A percentile compares a stretch with the other conserved stretches of the same genome.
These are phyloP conservation scores for Vaccinium vitisidaea DNA, from an alignment of 148 eudicot genomes.

Conservation along the genomic window DNA sequence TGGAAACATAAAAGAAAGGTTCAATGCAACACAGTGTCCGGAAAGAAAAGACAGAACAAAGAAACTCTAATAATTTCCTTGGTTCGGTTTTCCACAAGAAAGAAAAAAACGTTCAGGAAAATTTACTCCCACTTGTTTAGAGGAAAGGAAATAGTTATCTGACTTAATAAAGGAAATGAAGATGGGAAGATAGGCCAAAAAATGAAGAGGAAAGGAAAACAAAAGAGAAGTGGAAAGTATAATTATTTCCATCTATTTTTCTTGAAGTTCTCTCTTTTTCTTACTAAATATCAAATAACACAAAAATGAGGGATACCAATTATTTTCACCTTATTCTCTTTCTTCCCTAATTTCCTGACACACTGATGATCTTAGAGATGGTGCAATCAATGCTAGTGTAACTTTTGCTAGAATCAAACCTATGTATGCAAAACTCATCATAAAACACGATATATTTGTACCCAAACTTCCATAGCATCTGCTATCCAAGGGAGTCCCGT, in stretches of 20 bases:
- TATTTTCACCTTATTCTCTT: background rate
- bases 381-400: background rate
- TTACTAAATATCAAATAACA: background rate
- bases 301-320: background rate
- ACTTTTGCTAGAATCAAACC: background rate
- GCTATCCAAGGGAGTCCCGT: background rate
- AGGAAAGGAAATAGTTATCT: background rate
- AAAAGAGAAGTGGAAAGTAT: background rate
- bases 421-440: background rate
- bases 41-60: background rate
- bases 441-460: background rate
- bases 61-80: background rate
- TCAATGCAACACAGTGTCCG: background rate
- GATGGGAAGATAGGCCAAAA: background rate
- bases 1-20: slow-evolving; percentile 29
- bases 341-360: background rate
- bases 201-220: background rate
- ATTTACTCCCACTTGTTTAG: background rate
- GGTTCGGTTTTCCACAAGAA: background rate
- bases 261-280: background rate
- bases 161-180: background rate
- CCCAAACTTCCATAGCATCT: background rate
- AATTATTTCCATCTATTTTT: background rate
- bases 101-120: background rate
- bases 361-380: background rate